Base-by-base conservation (phyloP, 176 grass and related monocot species). In the Eragrostis nindensis region DNA sequence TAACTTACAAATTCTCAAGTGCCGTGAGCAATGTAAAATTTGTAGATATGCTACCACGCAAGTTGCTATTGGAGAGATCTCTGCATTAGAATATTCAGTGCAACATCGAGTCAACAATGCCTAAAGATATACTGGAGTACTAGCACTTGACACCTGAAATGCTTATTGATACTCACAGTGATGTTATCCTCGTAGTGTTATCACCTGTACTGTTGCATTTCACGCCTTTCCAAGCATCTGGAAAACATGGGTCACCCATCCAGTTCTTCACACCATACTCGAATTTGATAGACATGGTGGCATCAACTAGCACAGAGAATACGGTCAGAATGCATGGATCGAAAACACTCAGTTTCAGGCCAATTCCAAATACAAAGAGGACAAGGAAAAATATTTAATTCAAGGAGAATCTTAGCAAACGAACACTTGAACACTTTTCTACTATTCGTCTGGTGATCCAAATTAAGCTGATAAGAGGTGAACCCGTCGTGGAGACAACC, bases 1-100 rank as follows among this genome's bases (percentile, higher is more conserved):
- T 27, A 29, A 82, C 89, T 80, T 87, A 91, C 89, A 91, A 73
- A 68, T 39, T 87, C 62, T 82, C n/a, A 1, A 91, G 53, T 17
- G 66, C 65, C 22, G 69, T 59, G 2, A 91, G 70, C 57, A 45
- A 43, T 46, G 75, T 57, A 76, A 91, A 80, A 29, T 62, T 80
- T 18, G 13, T 73, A 11, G 80, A 80, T 84, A 91, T 77, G 25
- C 6, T 36, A 42, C 89, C 81, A 25, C 5, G 38, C 76, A 91
- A 80, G 14, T 77, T 41, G 70, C 80, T 84, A 3, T 73, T 38
- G 40, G 89, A 87, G 52, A 91, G 77, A 66, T 87, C 84, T 61
- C 89, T 84, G 85, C 64, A 84, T 40, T 4, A 52, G 17, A 76
- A 16, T 68, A 29, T 69, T 14, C 11, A 54, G 52, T 64, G 19